Base-by-base conservation (phyloP, 164 flowering plant genomes). In the Vitis amurensis region DNA sequence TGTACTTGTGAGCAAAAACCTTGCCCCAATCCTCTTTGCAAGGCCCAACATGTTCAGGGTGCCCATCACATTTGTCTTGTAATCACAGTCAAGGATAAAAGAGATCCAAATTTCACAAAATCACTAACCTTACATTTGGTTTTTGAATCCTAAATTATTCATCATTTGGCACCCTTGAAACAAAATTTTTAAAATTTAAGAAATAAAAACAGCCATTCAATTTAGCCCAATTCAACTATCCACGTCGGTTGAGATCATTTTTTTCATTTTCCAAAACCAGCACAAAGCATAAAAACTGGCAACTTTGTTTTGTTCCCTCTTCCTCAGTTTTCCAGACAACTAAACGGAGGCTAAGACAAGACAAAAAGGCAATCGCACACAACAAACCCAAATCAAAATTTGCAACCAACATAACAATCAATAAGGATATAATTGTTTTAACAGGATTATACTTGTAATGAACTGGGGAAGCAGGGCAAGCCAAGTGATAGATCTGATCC, bases 21-120 rank as follows among this genome's bases (percentile, higher is more conserved):
- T 82, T 0, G 98, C 98, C 14, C 98, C 97, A 71, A 94, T 87
- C 71, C 98, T 84, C 85, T 94, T 94, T 3, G 98, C 98, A 60
- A 94, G 82, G 5, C 98, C 98, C 90, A 94, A 82, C 98, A 94
- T 94, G 66, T 94, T 92, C 69, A 94, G 73, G 9, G 97, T 94
- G 13, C 98, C 98, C 92, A 94, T 89, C 76, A 94, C 97, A 87
- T 94, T 94, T 55, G 98, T 94, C 91, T 94, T 94, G 93, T 91
- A 81, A 73, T 63, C 73, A 75, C 66, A 57, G 83, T 88, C 73
- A 89, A 86, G 91, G 87, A 79, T 74, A 53, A 67, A 59, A 52
- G 13, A 48, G 13, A 51, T 67, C 2, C 27, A 55, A 55, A 73
- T 16, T 29, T 53, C 63, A 53, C 59, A 50, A 7, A 60, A 60